Percentiles rank a stretch among this genome's conserved stretches.
These are phyloP conservation scores for Tubosaeta sp. DNA, from an alignment of 768 basidiomycete genomes.

Conservation along the genomic window DNA sequence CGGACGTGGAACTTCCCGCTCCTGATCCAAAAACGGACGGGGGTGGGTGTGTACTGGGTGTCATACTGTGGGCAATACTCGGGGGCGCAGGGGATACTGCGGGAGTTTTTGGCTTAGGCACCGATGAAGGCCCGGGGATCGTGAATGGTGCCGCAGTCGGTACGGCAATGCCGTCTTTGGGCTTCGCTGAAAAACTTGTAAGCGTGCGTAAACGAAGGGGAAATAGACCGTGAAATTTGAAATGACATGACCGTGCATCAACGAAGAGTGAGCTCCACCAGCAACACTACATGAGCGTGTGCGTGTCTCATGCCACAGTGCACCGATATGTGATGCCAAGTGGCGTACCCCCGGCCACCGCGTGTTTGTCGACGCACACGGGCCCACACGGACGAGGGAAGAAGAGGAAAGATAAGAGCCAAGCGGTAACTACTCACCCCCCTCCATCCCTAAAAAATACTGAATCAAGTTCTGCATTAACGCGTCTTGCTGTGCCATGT, in stretches of 20 bases:
- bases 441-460: constrained; percentile 73
- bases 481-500: constrained; percentile 80
- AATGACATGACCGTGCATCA: neutral
- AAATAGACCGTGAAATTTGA: neutral
- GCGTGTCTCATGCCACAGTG: neutral
- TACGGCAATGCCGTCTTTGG: constrained; percentile 15
- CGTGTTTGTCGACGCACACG: neutral
- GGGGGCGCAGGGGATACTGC: constrained; percentile 6
- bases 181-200: constrained; percentile 17
- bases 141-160: constrained; percentile 14
- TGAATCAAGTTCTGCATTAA: constrained; percentile 78
- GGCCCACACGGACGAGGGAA: neutral
- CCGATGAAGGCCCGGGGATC: constrained; percentile 4
- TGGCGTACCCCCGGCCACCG: neutral
- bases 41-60: constrained; percentile 30
- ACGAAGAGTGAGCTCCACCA: neutral
- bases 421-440: constrained; percentile 38
- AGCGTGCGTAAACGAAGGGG: constrained; percentile 1
- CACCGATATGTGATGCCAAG: neutral
- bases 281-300: neutral
- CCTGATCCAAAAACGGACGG: constrained; percentile 23
- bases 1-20: constrained; percentile 10
- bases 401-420: neutral
- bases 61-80: constrained; percentile 25
- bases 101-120: constrained; percentile 19